Conservation (phyloP, 768 basidiomycete genomes). For the Mycena amicta region DNA sequence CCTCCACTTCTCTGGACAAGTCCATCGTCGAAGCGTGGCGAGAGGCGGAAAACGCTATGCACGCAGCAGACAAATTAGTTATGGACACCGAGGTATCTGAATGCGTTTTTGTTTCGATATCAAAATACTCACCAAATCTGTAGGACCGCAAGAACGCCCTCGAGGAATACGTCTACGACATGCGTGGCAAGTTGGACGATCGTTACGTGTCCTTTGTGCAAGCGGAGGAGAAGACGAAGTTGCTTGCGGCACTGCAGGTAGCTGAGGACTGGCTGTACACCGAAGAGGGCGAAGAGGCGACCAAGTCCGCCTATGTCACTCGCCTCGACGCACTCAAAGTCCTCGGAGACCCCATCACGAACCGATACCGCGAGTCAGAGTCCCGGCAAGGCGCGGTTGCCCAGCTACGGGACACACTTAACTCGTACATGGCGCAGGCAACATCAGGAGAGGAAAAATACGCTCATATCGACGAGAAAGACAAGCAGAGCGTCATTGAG, state of each 20-base stretch:
- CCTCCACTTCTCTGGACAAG: slow-evolving; percentile 66
- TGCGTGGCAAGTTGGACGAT: slow-evolving; percentile 87
- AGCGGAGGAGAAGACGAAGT: slow-evolving; percentile 73
- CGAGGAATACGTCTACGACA: slow-evolving; percentile 98
- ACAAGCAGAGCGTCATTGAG: slow-evolving; percentile 85
- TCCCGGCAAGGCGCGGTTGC: slow-evolving; percentile 74
- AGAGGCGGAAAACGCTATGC: slow-evolving; percentile 89
- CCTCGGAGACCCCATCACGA: slow-evolving; percentile 84
- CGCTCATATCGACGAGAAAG: slow-evolving; percentile 87
- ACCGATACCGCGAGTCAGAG: slow-evolving; percentile 82
- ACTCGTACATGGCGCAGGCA: slow-evolving; percentile 83
- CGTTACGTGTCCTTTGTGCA: slow-evolving; percentile 79
- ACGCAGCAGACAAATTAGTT: slow-evolving; percentile 91
- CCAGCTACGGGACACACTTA: slow-evolving; percentile 84
- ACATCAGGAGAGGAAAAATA: slow-evolving; percentile 84
- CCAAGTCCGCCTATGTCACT: slow-evolving; percentile 90
- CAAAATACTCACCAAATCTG: neutral
- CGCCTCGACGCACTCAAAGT: slow-evolving; percentile 83
- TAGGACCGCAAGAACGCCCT: slow-evolving; percentile 98
- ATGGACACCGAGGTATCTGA: slow-evolving; percentile 93
- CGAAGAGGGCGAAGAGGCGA: slow-evolving; percentile 95
- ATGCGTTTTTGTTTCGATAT: neutral
- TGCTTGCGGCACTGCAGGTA: slow-evolving; percentile 68
- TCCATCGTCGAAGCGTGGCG: slow-evolving; percentile 61
- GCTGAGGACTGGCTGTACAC: slow-evolving; percentile 98